Evolutionary conservation across 2,329 filamentous ascomycete genomes (phyloP).

Genomic region (Colletotrichum aenigma): DNA sequence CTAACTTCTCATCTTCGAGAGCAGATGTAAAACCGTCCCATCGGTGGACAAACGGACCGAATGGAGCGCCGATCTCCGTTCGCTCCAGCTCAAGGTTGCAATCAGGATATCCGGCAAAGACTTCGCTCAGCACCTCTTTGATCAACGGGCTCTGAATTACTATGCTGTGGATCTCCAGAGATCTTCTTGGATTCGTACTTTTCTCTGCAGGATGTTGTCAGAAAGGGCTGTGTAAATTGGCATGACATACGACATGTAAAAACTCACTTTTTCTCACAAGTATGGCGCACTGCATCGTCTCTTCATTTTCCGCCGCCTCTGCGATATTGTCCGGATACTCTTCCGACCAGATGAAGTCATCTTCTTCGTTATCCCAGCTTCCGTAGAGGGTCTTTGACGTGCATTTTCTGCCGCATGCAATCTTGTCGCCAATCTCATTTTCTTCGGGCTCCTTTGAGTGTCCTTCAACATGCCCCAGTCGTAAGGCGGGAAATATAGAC

Average conservation of each 20-base stretch:
- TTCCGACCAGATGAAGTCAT: neutral
- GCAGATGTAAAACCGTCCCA: neutral
- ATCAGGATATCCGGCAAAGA: neutral
- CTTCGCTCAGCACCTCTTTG: neutral
- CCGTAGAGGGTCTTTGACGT: neutral
- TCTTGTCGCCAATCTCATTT: neutral
- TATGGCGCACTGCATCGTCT: neutral
- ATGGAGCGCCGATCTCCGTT: neutral
- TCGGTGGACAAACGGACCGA: neutral
- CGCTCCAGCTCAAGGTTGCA: neutral
- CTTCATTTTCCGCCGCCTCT: neutral
- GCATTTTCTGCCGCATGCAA: neutral
- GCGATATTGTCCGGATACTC: neutral
- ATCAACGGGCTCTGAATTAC: neutral
- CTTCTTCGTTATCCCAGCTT: neutral
- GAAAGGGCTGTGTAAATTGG: neutral
- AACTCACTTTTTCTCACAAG: neutral
- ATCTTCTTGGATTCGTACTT: neutral
- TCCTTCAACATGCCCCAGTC: neutral
- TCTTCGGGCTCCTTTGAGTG: neutral
- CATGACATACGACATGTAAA: rapidly evolving
- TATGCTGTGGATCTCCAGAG: neutral
- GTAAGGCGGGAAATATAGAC: neutral
- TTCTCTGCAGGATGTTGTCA: neutral
- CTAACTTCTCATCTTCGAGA: neutral